Base-by-base conservation (phyloP, 23 red algal species). In the Gracilaria vermiculophylla region DNA sequence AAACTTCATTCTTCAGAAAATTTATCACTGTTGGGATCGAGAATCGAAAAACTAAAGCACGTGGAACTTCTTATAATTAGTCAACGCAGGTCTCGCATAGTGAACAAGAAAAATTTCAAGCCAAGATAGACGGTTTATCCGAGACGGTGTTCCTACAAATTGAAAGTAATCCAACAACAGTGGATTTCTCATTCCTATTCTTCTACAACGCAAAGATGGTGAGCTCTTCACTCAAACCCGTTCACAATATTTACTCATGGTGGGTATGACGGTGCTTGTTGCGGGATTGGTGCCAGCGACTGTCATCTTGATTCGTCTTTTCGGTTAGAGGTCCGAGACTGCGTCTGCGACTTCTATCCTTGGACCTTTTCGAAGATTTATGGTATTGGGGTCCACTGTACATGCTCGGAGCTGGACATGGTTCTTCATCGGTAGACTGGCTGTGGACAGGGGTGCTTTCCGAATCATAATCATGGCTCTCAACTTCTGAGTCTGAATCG, bases 401-500 rank as follows among this genome's bases (percentile, higher is more conserved):
- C 50, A 47, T 53, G 69, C 40, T 43, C 13, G 84, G 84, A 17
- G 84, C 62, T 69, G 84, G 84, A 39, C 31, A 76, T 32, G 84
- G 84, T 17, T 61, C 69, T 78, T 88, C 84, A 50, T 88, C 84
- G 27, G 84, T 88, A 61, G 84, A 60, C 15, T 88, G 69, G 27
- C 41, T 88, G 21, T 88, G 84, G 13, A 88, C 84, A 16, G 84
- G 84, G 17, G 84, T 88, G 44, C 62, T 73, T 77, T 47, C 47
- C 17, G 62, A 70, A 42, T 15, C 62, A 34, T 76, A 76, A 50
- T 77, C 62, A 28, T 85, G 35, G 34, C 58, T 85, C 27, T 72
- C 60, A 0, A 73, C 67, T 73, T 73, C 67, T 27, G 67, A 73
- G 0, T 25, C 67, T 27, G 67, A 73, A 25, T 48, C 67, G 3